These are phyloP conservation scores for Talinum fruticosum DNA, from an alignment of 148 eudicot species.

Conservation along the genomic window DNA sequence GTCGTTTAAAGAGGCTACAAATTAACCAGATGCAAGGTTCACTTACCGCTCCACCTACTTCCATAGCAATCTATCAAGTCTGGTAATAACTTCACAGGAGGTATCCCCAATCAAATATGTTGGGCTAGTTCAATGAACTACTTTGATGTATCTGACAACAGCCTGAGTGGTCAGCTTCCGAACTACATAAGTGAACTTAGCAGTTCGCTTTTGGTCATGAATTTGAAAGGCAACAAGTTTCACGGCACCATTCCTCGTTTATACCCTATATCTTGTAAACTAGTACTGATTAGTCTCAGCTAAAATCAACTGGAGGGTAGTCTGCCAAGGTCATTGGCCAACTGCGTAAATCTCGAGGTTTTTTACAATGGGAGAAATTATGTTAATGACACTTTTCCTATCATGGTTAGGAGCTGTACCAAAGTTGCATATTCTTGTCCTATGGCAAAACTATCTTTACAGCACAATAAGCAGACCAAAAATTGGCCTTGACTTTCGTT, in stretches of 20 bases:
- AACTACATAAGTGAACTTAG: constrained; percentile 21
- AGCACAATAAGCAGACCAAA: constrained; percentile 19
- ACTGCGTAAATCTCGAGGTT: background rate
- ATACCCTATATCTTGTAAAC: background rate
- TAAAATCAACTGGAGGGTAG: constrained; percentile 12
- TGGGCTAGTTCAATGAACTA: background rate
- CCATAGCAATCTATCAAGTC: background rate
- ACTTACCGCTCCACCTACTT: background rate
- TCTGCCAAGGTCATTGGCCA: constrained; percentile 20
- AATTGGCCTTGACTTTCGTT: constrained; percentile 9
- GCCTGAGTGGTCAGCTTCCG: constrained; percentile 20
- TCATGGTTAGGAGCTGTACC: constrained; percentile 32
- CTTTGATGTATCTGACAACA: constrained; percentile 22
- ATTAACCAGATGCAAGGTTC: constrained; percentile 16
- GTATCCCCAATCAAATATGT: constrained; percentile 19
- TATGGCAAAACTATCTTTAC: constrained; percentile 32
- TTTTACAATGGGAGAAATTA: background rate
- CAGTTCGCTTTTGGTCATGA: constrained; percentile 10
- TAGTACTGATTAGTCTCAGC: constrained; percentile 8
- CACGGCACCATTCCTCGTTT: constrained; percentile 10
- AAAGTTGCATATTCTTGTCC: constrained; percentile 24
- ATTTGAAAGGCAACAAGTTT: constrained; percentile 22
- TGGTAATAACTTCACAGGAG: constrained; percentile 15
- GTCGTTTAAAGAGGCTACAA: background rate
- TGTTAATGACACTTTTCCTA: constrained; percentile 35